Evolutionary conservation across 192 early-diverging fungal genomes (phyloP).

Genomic region (Coemansia umbellata): DNA sequence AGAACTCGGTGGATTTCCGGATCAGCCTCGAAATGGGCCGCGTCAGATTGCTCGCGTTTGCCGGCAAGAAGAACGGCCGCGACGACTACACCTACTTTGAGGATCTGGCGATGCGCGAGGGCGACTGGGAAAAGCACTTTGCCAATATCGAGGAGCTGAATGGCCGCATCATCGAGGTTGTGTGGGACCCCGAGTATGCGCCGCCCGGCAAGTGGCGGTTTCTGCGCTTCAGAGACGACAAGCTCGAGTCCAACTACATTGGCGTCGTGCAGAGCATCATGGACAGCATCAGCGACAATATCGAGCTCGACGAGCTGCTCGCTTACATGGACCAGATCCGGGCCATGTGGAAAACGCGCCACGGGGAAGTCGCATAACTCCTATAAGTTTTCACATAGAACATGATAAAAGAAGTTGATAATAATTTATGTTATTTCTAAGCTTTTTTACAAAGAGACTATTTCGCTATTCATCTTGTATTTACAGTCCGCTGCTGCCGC

Average conservation of each 20-base stretch:
- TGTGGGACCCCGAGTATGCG: slow-evolving; percentile 52
- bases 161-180: slow-evolving; percentile 62
- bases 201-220: slow-evolving; percentile 61
- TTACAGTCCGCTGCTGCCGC: too few relatives aligned
- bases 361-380: slow-evolving; percentile 2
- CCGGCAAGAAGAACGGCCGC: slow-evolving; percentile 55
- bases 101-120: slow-evolving; percentile 53
- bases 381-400: neutral
- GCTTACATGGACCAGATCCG: neutral
- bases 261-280: slow-evolving; percentile 58
- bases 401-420: neutral
- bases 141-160: slow-evolving; percentile 26
- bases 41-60: slow-evolving; percentile 51
- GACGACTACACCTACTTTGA: slow-evolving; percentile 45
- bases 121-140: slow-evolving; percentile 53
- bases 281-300: slow-evolving; percentile 69
- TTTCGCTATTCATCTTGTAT: too few relatives aligned
- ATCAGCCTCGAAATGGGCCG: slow-evolving; percentile 31
- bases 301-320: slow-evolving; percentile 36
- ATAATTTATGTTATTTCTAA: too few relatives aligned
- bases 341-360: slow-evolving; percentile 23
- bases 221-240: slow-evolving; percentile 78
- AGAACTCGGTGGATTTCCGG: slow-evolving; percentile 77
- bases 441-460: too few relatives aligned
- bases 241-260: slow-evolving; percentile 65